Conservation (phyloP, 1,284 basidiomycete species). For the Heterobasidion occidentale region DNA sequence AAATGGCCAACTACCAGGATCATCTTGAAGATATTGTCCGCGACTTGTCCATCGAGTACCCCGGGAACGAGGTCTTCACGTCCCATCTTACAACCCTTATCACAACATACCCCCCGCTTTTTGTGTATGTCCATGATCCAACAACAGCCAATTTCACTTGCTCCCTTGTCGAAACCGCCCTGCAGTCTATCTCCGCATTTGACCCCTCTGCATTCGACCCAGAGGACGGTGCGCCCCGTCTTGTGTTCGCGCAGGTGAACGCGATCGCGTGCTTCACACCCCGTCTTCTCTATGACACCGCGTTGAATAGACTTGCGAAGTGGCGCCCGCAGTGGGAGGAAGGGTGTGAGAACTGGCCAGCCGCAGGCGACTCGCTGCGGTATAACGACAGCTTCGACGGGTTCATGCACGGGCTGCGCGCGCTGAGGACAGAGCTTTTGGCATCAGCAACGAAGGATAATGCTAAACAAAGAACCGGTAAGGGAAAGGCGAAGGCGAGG, state of each 20-base stretch:
- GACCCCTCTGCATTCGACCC: slow-evolving; percentile 2
- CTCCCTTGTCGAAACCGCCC: slow-evolving; percentile 30
- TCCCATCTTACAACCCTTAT: slow-evolving; percentile 40
- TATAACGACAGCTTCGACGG: slow-evolving; percentile 60
- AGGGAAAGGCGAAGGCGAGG: slow-evolving; percentile 24
- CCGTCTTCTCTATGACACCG: slow-evolving; percentile 61
- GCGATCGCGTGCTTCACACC: slow-evolving; percentile 60
- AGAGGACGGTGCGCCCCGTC: slow-evolving; percentile 9
- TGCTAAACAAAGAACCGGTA: slow-evolving; percentile 12
- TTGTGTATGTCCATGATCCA: slow-evolving; percentile 66
- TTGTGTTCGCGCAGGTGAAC: slow-evolving; percentile 43
- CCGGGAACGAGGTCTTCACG: slow-evolving; percentile 25
- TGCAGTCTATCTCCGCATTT: slow-evolving; percentile 20
- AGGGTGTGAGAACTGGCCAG: slow-evolving; percentile 50
- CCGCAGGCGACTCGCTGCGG: slow-evolving; percentile 22
- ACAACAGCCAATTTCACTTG: slow-evolving; percentile 39
- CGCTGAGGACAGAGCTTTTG: slow-evolving; percentile 22
- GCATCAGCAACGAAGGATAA: slow-evolving; percentile 8
- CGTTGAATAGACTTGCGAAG: slow-evolving; percentile 50
- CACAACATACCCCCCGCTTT: slow-evolving; percentile 47
- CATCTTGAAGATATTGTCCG: slow-evolving; percentile 8
- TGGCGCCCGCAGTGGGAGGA: slow-evolving; percentile 51
- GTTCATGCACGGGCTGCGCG: slow-evolving; percentile 55
- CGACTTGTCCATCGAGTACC: slow-evolving; percentile 10
- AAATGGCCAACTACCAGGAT: slow-evolving; percentile 8